phyloP scores from a whole-genome alignment of 495 filamentous ascomycete genomes.

The Podospora bellae-mahoneyi region DNA sequence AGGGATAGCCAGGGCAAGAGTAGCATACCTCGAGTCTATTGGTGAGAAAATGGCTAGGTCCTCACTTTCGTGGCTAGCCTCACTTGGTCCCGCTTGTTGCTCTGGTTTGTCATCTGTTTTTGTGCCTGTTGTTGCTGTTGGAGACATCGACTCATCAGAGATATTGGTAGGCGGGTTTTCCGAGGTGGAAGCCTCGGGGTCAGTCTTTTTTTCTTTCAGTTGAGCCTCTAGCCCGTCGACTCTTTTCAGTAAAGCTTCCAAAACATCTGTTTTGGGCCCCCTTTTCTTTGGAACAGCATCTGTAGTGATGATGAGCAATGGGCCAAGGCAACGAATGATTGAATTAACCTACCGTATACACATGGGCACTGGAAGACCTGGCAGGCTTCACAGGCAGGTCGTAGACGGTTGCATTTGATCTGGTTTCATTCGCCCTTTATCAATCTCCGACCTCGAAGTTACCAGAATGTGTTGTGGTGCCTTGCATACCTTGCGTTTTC shows the following conservation, averaged over 20 bases:
- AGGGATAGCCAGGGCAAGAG: not conserved
- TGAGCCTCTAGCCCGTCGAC: slow-evolving; percentile 80
- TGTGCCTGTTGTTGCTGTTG: slow-evolving; percentile 13
- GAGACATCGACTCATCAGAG: slow-evolving; percentile 20
- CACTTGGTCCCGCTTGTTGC: not conserved
- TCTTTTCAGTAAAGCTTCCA: slow-evolving; percentile 77
- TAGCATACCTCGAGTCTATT: slow-evolving; percentile 12
- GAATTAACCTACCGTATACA: slow-evolving; percentile 65
- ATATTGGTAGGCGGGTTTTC: slow-evolving; percentile 28
- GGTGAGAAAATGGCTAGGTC: slow-evolving; percentile 23
- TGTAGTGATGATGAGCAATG: slow-evolving; percentile 31
- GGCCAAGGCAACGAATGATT: not conserved
- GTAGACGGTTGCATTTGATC: slow-evolving; percentile 88
- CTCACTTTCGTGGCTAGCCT: slow-evolving; percentile 11
- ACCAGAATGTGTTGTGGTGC: not conserved
- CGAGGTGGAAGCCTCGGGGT: slow-evolving; percentile 40
- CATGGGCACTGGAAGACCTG: slow-evolving; percentile 86
- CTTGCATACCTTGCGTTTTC: slow-evolving; percentile 70
- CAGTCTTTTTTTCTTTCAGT: slow-evolving; percentile 62
- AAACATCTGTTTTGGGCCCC: slow-evolving; percentile 82
- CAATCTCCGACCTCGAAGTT: not conserved
- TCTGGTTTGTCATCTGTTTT: slow-evolving; percentile 1
- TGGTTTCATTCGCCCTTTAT: slow-evolving; percentile 32
- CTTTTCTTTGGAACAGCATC: slow-evolving; percentile 86
- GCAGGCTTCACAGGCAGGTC: slow-evolving; percentile 82